Evolutionary conservation across 2,329 filamentous ascomycete genomes (phyloP), one percentile per base, ranked within the genome.

Genomic region (Apiospora kogelbergensis): DNA sequence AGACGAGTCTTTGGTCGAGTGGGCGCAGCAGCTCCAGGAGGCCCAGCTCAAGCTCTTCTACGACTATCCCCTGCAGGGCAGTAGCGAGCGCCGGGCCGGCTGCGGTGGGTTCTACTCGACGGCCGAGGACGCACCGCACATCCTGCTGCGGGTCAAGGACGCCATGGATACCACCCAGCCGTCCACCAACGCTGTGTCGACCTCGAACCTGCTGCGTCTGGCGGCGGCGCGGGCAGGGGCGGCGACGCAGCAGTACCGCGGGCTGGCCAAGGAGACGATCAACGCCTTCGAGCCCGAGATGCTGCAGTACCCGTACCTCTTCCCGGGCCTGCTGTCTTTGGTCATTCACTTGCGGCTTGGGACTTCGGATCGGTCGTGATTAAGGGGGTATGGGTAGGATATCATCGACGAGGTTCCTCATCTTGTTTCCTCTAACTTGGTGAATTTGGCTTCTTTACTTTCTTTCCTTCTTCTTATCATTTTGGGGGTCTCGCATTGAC

Each of bases 131-230:
- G 89, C 91, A 11, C 83, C 89, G 0, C 89, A 94, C 75, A 87
- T 91, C 37, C 91, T 98, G 70, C 88, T 98, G 70, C 91, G 95
- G 30, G 87, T 98, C 65, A 99, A 99, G 81, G 94, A 97, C 71
- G 96, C 94, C 72, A 98, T 98, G 87, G 96, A 99, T 79, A 93
- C 93, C 6, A 91, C 94, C 1, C 91, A 96, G 70, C 96, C 96
- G 0, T 96, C 94, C 0, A 92, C 93, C 66, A 99, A 99, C 77
- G 94, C 93, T 46, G 88, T 95, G 6, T 92, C 92, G n/a, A 93
- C 93, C 0, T 87, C 89, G 20, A 98, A 98, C 77, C 84, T 98
- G n/a, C 92, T 96, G 81, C 90, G 93, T 0, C 87, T 98, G 4
- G 89, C 89, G 15, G 86, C 4, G 33, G 33, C 33, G 33, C 33